Conservation (phyloP, 2,329 filamentous ascomycete species). For the Verticillium nonalfalfae region DNA sequence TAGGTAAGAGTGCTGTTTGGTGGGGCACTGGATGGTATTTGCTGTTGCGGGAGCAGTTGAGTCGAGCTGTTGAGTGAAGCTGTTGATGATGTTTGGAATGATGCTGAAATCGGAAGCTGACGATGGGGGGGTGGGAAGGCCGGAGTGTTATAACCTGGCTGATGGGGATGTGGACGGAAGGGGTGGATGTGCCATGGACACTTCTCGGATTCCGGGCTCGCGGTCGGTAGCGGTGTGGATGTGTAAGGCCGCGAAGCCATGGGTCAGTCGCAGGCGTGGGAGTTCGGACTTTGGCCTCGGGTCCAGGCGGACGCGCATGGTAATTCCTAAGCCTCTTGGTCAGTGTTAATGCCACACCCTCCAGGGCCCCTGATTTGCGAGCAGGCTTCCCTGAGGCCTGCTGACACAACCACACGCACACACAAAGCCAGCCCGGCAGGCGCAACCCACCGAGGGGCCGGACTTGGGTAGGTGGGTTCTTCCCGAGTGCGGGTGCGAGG, state of each 20-base stretch:
- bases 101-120: not conserved
- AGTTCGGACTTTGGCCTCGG: slow-evolving; percentile 2
- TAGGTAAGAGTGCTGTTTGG: not conserved
- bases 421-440: not conserved
- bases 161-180: slow-evolving; percentile 10
- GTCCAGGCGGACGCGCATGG: not conserved
- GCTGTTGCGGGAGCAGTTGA: not conserved
- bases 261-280: not conserved
- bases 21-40: not conserved
- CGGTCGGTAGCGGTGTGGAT: slow-evolving; percentile 2
- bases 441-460: not conserved
- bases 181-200: slow-evolving; percentile 16
- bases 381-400: not conserved
- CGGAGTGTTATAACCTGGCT: not conserved
- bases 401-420: not conserved
- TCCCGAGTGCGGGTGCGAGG: not conserved
- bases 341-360: not conserved
- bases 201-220: not conserved
- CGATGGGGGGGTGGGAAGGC: not conserved
- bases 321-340: not conserved
- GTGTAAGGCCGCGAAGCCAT: not conserved
- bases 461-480: not conserved
- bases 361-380: not conserved
- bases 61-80: not conserved
- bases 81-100: not conserved